Evolutionary conservation across 208 protist genomes (phyloP).

Genomic region (Trypanosoma rangeli): DNA sequence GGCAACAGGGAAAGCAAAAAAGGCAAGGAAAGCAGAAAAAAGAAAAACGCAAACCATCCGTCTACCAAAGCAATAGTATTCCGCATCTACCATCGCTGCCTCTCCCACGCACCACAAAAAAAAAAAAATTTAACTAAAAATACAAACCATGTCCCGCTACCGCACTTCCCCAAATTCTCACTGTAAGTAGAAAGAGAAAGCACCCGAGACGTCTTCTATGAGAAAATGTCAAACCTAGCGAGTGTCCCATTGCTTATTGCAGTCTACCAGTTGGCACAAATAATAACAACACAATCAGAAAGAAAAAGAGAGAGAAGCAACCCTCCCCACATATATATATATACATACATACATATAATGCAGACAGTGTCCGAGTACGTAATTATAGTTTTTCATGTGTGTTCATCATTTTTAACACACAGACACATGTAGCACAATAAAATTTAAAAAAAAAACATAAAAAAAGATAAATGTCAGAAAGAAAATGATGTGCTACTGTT

Average conservation of each 20-base stretch:
- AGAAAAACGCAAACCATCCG: slow-evolving; percentile 10
- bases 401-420: background rate
- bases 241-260: background rate
- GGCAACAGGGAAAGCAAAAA: background rate
- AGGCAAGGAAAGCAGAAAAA: slow-evolving; percentile 16
- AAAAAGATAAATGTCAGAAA: slow-evolving; percentile 6
- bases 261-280: background rate
- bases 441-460: background rate
- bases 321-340: background rate
- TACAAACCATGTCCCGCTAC: background rate
- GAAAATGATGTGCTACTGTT: slow-evolving; percentile 8
- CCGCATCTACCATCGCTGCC: background rate
- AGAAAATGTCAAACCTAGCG: background rate
- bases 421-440: background rate
- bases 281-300: background rate
- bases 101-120: too few species aligned
- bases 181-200: slow-evolving; percentile 2
- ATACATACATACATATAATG: background rate
- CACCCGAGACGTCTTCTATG: background rate
- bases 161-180: background rate
- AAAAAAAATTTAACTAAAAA: too few species aligned
- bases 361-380: background rate
- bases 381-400: background rate
- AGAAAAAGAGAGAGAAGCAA: background rate
- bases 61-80: background rate